phyloP scores from a whole-genome alignment of 352 stramenopile species.

The Aphanomyces astaci region DNA sequence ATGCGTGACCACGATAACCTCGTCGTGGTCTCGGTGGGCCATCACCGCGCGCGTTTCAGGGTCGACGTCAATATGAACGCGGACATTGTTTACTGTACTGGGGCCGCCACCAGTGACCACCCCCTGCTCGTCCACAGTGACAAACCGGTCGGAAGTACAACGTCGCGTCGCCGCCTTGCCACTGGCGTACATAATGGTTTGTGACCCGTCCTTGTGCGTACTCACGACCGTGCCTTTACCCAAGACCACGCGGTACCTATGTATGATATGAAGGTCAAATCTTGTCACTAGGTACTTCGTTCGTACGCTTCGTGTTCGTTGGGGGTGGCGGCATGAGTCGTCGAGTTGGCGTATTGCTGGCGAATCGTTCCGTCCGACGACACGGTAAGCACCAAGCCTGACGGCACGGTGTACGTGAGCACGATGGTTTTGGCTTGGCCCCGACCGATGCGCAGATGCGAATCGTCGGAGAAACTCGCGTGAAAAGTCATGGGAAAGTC shows the following conservation, averaged over 20 bases:
- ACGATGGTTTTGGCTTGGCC: slow-evolving; percentile 37
- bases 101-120: not conserved
- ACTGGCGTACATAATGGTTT: slow-evolving; percentile 43
- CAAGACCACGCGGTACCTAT: slow-evolving; percentile 41
- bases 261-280: no score
- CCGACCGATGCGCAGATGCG: slow-evolving; percentile 37
- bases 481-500: slow-evolving; percentile 40
- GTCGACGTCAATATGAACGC: slow-evolving; percentile 35
- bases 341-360: slow-evolving; percentile 26
- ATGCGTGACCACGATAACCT: slow-evolving; percentile 54
- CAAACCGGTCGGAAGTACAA: not conserved
- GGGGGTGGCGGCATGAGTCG: not conserved
- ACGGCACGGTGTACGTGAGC: slow-evolving; percentile 39
- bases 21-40: slow-evolving; percentile 36
- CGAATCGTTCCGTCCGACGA: slow-evolving; percentile 55
- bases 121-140: slow-evolving; percentile 25
- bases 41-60: slow-evolving; percentile 62
- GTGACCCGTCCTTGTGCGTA: slow-evolving; percentile 33
- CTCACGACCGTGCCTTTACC: slow-evolving; percentile 49
- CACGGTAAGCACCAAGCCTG: slow-evolving; percentile 41
- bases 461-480: slow-evolving; percentile 47
- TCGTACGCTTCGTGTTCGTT: slow-evolving; percentile 19
- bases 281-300: not conserved
- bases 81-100: slow-evolving; percentile 16
- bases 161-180: slow-evolving; percentile 25